Evolutionary conservation across 1,284 basidiomycete genomes (phyloP).

Genomic region (Salmacisia buchloeana): DNA sequence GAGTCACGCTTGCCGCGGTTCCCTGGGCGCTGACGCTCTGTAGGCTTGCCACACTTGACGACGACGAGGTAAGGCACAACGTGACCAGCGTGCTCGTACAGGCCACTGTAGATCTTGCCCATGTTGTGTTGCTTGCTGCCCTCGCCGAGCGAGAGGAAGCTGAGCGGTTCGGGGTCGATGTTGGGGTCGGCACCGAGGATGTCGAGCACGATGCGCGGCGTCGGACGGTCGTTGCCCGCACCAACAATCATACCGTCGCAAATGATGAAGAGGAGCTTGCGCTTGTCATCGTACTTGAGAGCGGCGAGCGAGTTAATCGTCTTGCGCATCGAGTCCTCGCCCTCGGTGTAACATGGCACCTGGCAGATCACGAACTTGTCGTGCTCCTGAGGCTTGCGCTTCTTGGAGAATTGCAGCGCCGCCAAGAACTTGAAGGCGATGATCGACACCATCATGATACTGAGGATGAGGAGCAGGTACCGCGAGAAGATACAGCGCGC

Average conservation of each 20-base stretch:
- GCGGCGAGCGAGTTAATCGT: slow-evolving; percentile 92
- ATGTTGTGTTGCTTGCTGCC: slow-evolving; percentile 95
- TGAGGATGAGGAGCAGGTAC: slow-evolving; percentile 84
- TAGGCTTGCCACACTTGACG: slow-evolving; percentile 95
- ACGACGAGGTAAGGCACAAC: slow-evolving; percentile 93
- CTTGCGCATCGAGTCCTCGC: slow-evolving; percentile 73
- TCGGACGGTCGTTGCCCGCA: slow-evolving; percentile 66
- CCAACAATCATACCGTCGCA: slow-evolving; percentile 99
- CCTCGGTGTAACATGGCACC: slow-evolving; percentile 96
- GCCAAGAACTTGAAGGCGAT: slow-evolving; percentile 98
- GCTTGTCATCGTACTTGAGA: slow-evolving; percentile 96
- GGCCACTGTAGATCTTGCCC: slow-evolving; percentile 93
- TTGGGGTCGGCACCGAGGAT: slow-evolving; percentile 91
- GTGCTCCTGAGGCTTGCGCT: slow-evolving; percentile 85
- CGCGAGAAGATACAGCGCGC: slow-evolving; percentile 84
- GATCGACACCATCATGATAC: slow-evolving; percentile 85
- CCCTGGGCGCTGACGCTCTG: slow-evolving; percentile 83
- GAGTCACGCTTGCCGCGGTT: slow-evolving; percentile 69
- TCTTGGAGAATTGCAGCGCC: slow-evolving; percentile 77
- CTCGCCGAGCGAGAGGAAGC: slow-evolving; percentile 88
- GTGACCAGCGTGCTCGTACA: slow-evolving; percentile 90
- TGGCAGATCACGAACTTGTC: slow-evolving; percentile 99
- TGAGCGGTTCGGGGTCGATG: slow-evolving; percentile 86
- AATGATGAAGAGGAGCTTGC: slow-evolving; percentile 86
- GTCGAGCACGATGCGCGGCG: slow-evolving; percentile 78